Evolutionary conservation across 2,329 filamentous ascomycete species (phyloP), one percentile per base, ranked within the genome.

Genomic region (Alternaria ventricosa): DNA sequence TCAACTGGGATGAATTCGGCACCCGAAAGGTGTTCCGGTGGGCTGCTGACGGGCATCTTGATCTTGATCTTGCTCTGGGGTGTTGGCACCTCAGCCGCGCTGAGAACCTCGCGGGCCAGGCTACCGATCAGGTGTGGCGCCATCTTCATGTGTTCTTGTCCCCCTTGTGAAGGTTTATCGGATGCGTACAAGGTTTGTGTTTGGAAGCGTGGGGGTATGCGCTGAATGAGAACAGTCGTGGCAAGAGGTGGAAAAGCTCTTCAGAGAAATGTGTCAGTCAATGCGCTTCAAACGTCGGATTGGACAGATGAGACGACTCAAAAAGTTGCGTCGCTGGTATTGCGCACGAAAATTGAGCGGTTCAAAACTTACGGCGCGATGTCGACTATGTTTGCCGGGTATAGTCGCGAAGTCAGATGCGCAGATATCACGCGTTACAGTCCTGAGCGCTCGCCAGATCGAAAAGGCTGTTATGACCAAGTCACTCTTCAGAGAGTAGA

Each of bases 291-390:
- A 18, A 41, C 2, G 15, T 5, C 36, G 9, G 5, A 1, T 18
- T 11, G 9, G 3, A 41, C 5, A 41, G n/a, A 18, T 3, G n/a
- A 18, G 36, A 18, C 9, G 36, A 11, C 5, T 41, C 5, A 3
- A 18, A 41, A 0, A 9, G 15, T 36, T 15, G n/a, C 36, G 3
- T 1, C 36, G 36, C n/a, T 41, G n/a, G 3, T 3, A 41, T 2
- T 1, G n/a, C 36, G 36, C 5, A 3, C 33, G 2, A 15, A 3
- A 41, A 4, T 41, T 1, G 1, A 18, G 1, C 1, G 2, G 2
- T 41, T 36, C 6, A 0, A 10, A 11, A 41, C 36, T 41, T 18
- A 41, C 36, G 36, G 36, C 36, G 36, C 36, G 36, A 6, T 6
- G n/a, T 41, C 36, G 36, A 41, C 36, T 41, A 18, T 41, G 36